Base-by-base conservation (phyloP, 257 asterid species). In the Lithospermum erythrorhizon region DNA sequence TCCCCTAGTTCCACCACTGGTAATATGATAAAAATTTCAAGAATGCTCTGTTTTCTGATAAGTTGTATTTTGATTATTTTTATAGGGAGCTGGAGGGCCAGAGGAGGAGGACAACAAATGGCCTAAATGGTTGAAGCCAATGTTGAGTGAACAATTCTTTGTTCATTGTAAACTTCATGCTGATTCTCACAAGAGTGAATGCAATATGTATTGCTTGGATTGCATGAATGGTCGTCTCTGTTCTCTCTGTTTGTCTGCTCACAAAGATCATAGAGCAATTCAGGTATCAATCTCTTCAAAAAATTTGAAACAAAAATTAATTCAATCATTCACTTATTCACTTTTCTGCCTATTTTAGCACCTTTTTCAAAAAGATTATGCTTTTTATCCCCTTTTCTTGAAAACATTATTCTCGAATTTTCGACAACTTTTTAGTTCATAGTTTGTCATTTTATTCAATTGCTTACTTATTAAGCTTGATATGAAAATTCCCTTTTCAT, bases 181-280 rank as follows among this genome's bases (percentile, higher is more conserved):
- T 20, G 68, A 57, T 51, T 63, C 74, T 6, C 74, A 69, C 27
- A 69, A 69, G 52, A 63, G 69, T 21, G 74, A 69, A 41, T 69
- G 74, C 29, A 69, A 69, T 53, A 69, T 69, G 74, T 69, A 69
- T 27, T 69, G 74, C 18, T 61, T 69, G 32, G 70, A 69, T 6
- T 69, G 74, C 30, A 58, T 52, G 52, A 58, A 69, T 54, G 53
- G 65, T 11, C 56, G 65, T 48, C 68, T 69, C 52, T 69, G 74
- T 48, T 64, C 74, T 58, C 65, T 69, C 18, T 69, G 74, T 29
- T 57, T 69, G 37, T 52, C 62, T 0, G 56, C 47, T 24, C 74
- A 69, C 58, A 69, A 64, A 21, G 65, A 69, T 48, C 74, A 69
- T 21, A 56, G 61, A n/a, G 53, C 57, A 23, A 69, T 63, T 58